A percentile compares a stretch with the other conserved stretches of the same genome.
phyloP scores from a whole-genome alignment of 2,329 filamentous ascomycete genomes.

The Nemania sp. region DNA sequence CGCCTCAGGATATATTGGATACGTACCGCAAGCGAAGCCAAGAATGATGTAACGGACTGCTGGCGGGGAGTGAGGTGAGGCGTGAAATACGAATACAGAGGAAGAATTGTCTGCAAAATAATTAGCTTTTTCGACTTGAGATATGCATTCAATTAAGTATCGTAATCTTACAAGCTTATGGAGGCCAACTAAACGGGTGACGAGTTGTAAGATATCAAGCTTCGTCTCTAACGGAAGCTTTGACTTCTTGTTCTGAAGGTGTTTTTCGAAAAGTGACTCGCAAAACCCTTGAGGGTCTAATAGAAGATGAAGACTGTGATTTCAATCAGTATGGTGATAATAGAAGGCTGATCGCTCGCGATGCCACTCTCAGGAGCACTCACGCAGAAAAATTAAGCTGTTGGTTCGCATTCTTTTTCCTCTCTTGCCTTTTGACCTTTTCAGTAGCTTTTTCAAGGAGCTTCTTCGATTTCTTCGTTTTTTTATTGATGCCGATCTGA shows the following conservation, averaged over 20 bases:
- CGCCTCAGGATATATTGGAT: neutral
- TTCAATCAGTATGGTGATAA: too few species aligned
- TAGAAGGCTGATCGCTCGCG: too few species aligned
- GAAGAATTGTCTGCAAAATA: slow-evolving; percentile 66
- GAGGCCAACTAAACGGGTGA: slow-evolving; percentile 86
- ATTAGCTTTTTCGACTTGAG: slow-evolving; percentile 43
- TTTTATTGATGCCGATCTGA: slow-evolving; percentile 92
- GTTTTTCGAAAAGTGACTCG: slow-evolving; percentile 86
- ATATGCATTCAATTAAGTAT: neutral
- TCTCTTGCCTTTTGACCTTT: slow-evolving; percentile 80
- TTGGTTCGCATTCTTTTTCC: slow-evolving; percentile 85
- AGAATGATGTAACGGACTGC: slow-evolving; percentile 86
- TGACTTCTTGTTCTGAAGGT: slow-evolving; percentile 83
- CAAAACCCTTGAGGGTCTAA: slow-evolving; percentile 95
- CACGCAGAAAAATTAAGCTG: slow-evolving; percentile 89
- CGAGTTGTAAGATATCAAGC: slow-evolving; percentile 84
- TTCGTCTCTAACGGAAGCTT: slow-evolving; percentile 88
- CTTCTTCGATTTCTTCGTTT: slow-evolving; percentile 84
- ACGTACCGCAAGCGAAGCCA: slow-evolving; percentile 75
- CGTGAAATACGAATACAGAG: slow-evolving; percentile 94
- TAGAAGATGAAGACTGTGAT: slow-evolving; percentile 70
- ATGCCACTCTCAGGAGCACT: slow-evolving; percentile 3
- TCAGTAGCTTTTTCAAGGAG: slow-evolving; percentile 78
- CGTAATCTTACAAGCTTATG: slow-evolving; percentile 62
- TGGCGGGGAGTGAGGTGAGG: slow-evolving; percentile 89